Evolutionary conservation across 2,329 filamentous ascomycete genomes (phyloP).

Genomic region (Apiospora phragmitis): DNA sequence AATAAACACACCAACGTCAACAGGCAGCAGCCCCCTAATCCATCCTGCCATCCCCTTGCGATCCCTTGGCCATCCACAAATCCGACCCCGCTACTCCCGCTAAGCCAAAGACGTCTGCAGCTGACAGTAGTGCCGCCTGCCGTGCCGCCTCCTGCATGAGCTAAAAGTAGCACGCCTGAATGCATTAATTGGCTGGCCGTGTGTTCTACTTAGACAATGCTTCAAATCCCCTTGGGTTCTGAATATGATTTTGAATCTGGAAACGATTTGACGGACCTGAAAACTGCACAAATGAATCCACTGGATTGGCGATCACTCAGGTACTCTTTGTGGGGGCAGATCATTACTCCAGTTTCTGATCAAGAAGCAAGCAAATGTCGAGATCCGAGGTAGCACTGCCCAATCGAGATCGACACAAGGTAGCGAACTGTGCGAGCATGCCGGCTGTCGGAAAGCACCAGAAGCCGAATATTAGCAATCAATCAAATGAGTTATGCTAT

Average conservation of each 20-base stretch:
- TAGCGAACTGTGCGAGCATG: too few relatives aligned
- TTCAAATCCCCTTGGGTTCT: background rate
- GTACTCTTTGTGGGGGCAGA: background rate
- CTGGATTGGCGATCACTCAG: background rate
- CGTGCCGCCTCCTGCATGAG: background rate
- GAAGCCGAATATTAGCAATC: background rate
- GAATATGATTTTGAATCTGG: too few relatives aligned
- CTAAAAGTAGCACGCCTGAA: background rate
- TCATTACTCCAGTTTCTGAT: background rate
- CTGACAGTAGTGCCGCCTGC: background rate
- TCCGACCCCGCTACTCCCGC: background rate
- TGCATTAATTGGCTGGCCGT: background rate
- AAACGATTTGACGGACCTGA: too few relatives aligned
- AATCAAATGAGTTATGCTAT: too few relatives aligned
- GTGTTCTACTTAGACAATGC: background rate
- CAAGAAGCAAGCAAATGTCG: background rate
- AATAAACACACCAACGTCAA: too few relatives aligned
- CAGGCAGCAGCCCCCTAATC: slow-evolving; percentile 1
- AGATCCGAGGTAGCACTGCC: background rate
- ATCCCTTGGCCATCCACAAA: background rate
- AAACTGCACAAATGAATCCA: too few relatives aligned
- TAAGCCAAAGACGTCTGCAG: background rate
- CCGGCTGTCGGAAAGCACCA: background rate
- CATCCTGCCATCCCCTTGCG: background rate
- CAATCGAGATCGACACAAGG: background rate